Base-by-base conservation (phyloP, 169 alveolate genomes). In the Plasmodium malariae region DNA sequence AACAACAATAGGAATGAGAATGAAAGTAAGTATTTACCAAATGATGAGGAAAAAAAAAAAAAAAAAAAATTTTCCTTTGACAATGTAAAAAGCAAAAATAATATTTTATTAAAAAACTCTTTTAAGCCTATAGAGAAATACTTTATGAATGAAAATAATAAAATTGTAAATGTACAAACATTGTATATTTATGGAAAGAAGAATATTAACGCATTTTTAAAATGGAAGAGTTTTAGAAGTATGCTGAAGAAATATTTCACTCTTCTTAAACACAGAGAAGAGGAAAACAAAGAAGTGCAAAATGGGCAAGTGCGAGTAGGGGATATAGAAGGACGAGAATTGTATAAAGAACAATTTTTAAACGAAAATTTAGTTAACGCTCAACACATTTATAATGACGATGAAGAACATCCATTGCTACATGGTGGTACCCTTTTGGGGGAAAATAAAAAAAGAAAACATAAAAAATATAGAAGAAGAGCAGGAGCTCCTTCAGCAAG, bases 151-250 rank as follows among this genome's bases (percentile, higher is more conserved):
- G 83, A 63, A 4, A 83, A 83, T 65, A 62, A 19, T 32, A 51
- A 83, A 32, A 57, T 83, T 5, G 91, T 65, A 0, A 30, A 40
- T 32, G 63, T 83, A 14, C 91, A 83, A 24, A 83, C 91, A 0
- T 40, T 83, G 19, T 83, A 83, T 59, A 83, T 83, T n/a, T 83
- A 83, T 67, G 91, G 91, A 43, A 55, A 83, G 26, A 63, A 83
- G 37, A 83, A 83, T 65, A 83, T 83, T 40, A 68, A 83, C 45
- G 67, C 83, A 1, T 83, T 83, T 67, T 51, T 83, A 34, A 68
- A 70, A 57, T 83, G 91, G 91, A 83, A 54, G 49, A 40, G 59
- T 40, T 83, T 83, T 24, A 30, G 91, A 67, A 34, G 48, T 17
- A 17, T 83, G 51, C 5, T 83, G 21, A 83, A 67, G 67, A 83